phyloP scores from a whole-genome alignment of 2,329 filamentous ascomycete genomes.

The Ceratocystis ficicola region DNA sequence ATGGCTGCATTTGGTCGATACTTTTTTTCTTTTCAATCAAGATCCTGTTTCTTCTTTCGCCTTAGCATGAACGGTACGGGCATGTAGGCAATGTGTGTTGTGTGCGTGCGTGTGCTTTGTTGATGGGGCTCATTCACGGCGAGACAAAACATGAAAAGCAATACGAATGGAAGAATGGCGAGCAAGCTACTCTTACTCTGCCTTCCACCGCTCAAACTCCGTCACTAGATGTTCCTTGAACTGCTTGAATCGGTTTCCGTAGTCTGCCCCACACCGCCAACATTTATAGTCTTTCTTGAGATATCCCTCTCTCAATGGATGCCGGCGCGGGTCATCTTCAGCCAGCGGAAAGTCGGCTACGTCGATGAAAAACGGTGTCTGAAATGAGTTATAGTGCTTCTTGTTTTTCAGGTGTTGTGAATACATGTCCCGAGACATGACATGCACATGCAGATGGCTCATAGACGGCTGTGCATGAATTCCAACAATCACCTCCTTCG shows the following conservation, averaged over 20 bases:
- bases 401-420: conserved; percentile 60
- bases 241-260: conserved; percentile 59
- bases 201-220: conserved; percentile 68
- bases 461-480: conserved; percentile 84
- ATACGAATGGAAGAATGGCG: too few species aligned
- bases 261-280: conserved; percentile 70
- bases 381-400: conserved; percentile 90
- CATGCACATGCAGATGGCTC: conserved; percentile 83
- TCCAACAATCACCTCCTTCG: conserved; percentile 58
- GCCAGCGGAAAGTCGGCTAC: conserved; percentile 69
- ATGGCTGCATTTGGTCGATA: conserved; percentile 1
- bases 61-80: neutral
- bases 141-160: too few species aligned
- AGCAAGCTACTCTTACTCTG: conserved; percentile 34
- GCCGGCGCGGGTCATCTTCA: conserved; percentile 49
- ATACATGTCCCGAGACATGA: conserved; percentile 68
- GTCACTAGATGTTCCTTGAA: conserved; percentile 63
- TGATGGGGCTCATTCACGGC: too few species aligned
- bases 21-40: neutral
- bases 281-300: conserved; percentile 57
- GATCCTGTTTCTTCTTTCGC: neutral
- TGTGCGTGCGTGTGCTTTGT: too few species aligned
- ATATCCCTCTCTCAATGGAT: conserved; percentile 45
- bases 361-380: conserved; percentile 68
- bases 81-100: too few species aligned